phyloP scores from a whole-genome alignment of 2,329 filamentous ascomycete species.

The Myriosclerotinia duriaeana region DNA sequence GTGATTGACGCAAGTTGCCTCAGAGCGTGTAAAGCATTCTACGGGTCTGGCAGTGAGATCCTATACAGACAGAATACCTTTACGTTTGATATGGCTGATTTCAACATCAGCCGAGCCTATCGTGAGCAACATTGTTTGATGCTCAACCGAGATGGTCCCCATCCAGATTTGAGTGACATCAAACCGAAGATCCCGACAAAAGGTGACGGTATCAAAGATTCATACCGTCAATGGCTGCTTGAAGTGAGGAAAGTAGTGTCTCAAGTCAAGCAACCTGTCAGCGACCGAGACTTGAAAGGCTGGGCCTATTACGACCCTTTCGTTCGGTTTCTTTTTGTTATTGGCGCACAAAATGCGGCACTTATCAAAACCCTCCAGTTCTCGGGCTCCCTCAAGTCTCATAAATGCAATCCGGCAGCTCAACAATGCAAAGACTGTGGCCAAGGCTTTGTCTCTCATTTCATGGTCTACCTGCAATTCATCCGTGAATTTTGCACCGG shows the following conservation, averaged over 20 bases:
- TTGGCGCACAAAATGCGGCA: not conserved
- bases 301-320: not conserved
- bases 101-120: not conserved
- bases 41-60: not conserved
- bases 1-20: slow-evolving; percentile 2
- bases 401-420: not conserved
- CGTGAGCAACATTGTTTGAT: not conserved
- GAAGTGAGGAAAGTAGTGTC: not conserved
- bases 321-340: not conserved
- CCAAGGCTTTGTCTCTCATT: not conserved
- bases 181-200: not conserved
- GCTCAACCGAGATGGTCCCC: not conserved
- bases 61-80: not conserved
- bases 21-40: not conserved
- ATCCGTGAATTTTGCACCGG: not conserved
- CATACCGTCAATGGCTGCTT: not conserved
- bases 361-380: not conserved
- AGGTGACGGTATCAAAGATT: not conserved
- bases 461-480: not conserved
- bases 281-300: not conserved
- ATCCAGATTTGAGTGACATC: too few species aligned
- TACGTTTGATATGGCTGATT: not conserved
- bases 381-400: not conserved
- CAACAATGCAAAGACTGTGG: not conserved
- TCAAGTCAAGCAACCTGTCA: not conserved